Percentiles rank a stretch among this genome's conserved stretches.
phyloP scores from a whole-genome alignment of 495 filamentous ascomycete genomes.

The Hypoxylon subgilvum region DNA sequence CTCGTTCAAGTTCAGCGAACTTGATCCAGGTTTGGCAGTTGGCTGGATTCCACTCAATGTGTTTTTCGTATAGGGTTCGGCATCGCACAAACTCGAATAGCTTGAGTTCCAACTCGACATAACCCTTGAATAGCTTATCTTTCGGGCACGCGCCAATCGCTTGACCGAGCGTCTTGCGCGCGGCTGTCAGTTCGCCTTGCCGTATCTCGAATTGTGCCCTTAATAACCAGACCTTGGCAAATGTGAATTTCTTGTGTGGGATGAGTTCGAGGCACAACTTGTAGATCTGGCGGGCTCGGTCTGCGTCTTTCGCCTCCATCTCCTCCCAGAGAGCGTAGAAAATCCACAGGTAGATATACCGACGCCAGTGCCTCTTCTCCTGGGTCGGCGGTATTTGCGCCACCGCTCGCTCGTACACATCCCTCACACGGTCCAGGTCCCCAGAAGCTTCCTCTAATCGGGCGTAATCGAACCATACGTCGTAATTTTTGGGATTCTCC shows the following conservation, averaged over 20 bases:
- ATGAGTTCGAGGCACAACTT: constrained; percentile 84
- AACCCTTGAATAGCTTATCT: constrained; percentile 91
- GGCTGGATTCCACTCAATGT: constrained; percentile 84
- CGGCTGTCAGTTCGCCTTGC: constrained; percentile 76
- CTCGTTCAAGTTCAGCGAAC: constrained; percentile 89
- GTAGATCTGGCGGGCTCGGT: constrained; percentile 88
- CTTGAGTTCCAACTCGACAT: constrained; percentile 88
- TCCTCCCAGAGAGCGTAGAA: constrained; percentile 98
- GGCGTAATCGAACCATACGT: constrained; percentile 95
- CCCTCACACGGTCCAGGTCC: constrained; percentile 79
- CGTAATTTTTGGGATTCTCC: constrained; percentile 92
- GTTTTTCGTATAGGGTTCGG: constrained; percentile 90
- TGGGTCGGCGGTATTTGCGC: constrained; percentile 94
- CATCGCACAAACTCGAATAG: constrained; percentile 91
- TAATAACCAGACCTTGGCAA: constrained; percentile 93
- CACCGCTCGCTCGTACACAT: constrained; percentile 94
- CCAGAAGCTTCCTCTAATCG: constrained; percentile 84
- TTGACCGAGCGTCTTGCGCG: constrained; percentile 84
- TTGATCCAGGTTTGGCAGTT: constrained; percentile 95
- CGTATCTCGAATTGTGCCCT: constrained; percentile 93
- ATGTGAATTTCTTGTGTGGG: constrained; percentile 96
- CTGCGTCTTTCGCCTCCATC: constrained; percentile 76
- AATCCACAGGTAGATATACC: constrained; percentile 97
- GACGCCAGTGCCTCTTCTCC: constrained; percentile 95
- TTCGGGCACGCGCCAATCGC: constrained; percentile 96